Base-by-base conservation (phyloP, 2,329 filamentous ascomycete genomes). In the Verticillium nubilum region DNA sequence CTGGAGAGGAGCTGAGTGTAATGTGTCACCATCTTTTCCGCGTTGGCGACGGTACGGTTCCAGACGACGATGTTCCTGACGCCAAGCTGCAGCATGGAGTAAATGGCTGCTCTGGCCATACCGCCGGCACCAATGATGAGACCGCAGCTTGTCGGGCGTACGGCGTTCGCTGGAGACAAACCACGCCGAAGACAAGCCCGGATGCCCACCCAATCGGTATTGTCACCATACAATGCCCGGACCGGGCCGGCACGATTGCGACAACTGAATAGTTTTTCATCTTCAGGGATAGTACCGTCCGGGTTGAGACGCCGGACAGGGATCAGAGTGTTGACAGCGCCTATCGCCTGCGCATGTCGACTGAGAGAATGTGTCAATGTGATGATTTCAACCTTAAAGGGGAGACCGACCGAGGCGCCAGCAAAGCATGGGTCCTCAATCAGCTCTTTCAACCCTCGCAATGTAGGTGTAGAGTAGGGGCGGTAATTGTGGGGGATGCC, bases 191-290 rank as follows among this genome's bases (percentile, higher is more conserved):
- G 83, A 67, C 88, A 92, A 3, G 87, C 88, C 58, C 87, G 79
- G 50, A 93, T 90, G 5, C 90, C 90, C 33, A 92, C 88, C 87
- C 90, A 93, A 70, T 93, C 90, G 0, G 89, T 92, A 61, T 93
- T 93, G 60, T 92, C 89, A 1, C 89, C 90, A 63, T 91, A 90
- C 0, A 92, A 77, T 0, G 86, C 88, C 62, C 83, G 82, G 6
- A 91, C 83, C 0, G 86, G 83, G 0, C 89, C 89, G 1, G 86
- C 80, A 52, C 85, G 80, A 62, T 87, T 87, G 58, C 84, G 78
- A 61, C 84, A 80, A n/a, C 75, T 73, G 61, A 80, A 78, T 19
- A 80, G 72, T 9, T 85, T 72, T 1, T 79, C 79, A 4, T 84
- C 83, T 29, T 81, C 77, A 0, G 86, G 82, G 0, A 86, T 80